These are phyloP conservation scores for Papiliotrema flavescens DNA, from an alignment of 1,284 basidiomycete genomes.

Conservation along the genomic window DNA sequence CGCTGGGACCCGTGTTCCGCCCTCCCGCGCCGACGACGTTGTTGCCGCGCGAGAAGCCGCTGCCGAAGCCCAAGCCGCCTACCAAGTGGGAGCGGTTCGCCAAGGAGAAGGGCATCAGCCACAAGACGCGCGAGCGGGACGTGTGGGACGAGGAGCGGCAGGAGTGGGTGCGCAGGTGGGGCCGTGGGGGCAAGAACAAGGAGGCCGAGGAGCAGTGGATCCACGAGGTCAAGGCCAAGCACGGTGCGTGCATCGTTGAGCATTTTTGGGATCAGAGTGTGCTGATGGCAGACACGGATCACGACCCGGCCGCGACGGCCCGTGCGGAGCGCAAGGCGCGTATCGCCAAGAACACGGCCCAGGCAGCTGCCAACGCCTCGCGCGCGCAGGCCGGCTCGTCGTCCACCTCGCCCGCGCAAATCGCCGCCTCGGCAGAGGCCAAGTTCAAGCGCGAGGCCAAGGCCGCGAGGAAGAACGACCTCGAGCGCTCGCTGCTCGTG, in stretches of 20 bases:
- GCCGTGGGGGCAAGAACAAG: conserved; percentile 85
- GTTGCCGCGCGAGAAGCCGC: conserved; percentile 84
- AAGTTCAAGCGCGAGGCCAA: conserved; percentile 40
- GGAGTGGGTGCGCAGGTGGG: conserved; percentile 93
- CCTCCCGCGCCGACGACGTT: conserved; percentile 72
- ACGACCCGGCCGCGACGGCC: conserved; percentile 73
- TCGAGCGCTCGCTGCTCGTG: conserved; percentile 73
- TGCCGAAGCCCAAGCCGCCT: conserved; percentile 85
- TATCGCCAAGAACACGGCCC: conserved; percentile 78
- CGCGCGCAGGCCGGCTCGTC: conserved; percentile 50
- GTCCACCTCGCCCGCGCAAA: conserved; percentile 5
- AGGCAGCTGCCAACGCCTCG: conserved; percentile 74
- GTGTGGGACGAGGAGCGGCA: conserved; percentile 93
- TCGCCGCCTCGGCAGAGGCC: conserved; percentile 2
- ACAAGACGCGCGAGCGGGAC: conserved; percentile 73
- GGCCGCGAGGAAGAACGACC: conserved; percentile 63
- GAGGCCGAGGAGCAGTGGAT: conserved; percentile 87
- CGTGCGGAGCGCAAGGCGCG: conserved; percentile 74
- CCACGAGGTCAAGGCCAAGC: conserved; percentile 79
- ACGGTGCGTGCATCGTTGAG: conserved; percentile 57
- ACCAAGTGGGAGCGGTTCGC: conserved; percentile 99
- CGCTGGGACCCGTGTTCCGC: conserved; percentile 78
- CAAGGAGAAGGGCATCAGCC: conserved; percentile 86
- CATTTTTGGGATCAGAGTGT: background rate
- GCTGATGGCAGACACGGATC: conserved; percentile 21